phyloP scores from a whole-genome alignment of 2,329 filamentous ascomycete species.

The Mycosphaerella sp. region DNA sequence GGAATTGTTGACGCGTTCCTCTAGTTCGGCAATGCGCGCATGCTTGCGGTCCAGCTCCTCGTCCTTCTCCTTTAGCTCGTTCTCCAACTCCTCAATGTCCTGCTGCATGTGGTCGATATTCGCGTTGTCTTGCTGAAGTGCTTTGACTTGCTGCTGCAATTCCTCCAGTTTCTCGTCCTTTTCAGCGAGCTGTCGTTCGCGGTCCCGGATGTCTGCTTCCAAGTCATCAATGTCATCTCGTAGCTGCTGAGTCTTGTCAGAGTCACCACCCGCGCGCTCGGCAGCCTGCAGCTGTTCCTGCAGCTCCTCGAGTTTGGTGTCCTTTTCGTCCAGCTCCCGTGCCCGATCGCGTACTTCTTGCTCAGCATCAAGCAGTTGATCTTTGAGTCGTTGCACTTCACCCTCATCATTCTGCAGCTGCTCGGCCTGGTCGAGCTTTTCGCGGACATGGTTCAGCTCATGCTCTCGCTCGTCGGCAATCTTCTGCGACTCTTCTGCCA shows the following conservation, averaged over 20 bases:
- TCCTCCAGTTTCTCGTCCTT: conserved; percentile 48
- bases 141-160: conserved; percentile 37
- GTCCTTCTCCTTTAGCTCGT: conserved; percentile 47
- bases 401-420: conserved; percentile 30
- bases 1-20: conserved; percentile 28
- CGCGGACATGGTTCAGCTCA: conserved; percentile 40
- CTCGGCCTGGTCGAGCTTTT: conserved; percentile 37
- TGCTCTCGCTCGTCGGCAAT: conserved; percentile 38
- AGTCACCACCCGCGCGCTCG: conserved; percentile 29
- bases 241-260: conserved; percentile 34
- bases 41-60: conserved; percentile 35
- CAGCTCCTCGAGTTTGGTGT: conserved; percentile 48
- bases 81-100: conserved; percentile 47
- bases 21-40: conserved; percentile 29
- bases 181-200: conserved; percentile 33
- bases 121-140: conserved; percentile 27
- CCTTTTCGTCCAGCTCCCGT: conserved; percentile 34
- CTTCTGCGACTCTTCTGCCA: conserved; percentile 41
- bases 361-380: conserved; percentile 48
- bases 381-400: conserved; percentile 37
- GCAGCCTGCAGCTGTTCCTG: conserved; percentile 38
- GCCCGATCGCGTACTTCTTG: conserved; percentile 47
- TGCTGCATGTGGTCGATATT: conserved; percentile 57
- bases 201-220: conserved; percentile 49
- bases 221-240: conserved; percentile 47